Percentiles rank a stretch among this genome's conserved stretches.
phyloP scores from a whole-genome alignment of 2,329 filamentous ascomycete species.

The Mycosphaerella arachidis region DNA sequence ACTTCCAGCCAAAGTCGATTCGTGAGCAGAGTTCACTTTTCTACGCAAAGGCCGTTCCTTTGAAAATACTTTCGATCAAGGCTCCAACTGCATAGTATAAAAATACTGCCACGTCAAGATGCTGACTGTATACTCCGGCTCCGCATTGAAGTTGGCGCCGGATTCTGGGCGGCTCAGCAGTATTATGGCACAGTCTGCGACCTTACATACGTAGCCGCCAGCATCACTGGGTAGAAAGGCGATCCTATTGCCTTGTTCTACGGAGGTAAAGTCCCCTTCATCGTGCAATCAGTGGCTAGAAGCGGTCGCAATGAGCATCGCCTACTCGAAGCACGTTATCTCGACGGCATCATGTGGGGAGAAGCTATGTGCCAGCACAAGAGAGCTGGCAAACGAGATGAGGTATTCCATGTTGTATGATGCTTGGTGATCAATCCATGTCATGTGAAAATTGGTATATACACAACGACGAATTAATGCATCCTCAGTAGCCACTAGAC shows the following conservation, averaged over 20 bases:
- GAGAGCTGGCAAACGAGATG: neutral
- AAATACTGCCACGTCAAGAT: neutral
- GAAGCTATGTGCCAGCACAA: neutral
- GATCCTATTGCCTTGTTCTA: neutral
- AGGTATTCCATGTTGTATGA: neutral
- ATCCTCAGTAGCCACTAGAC: conserved; percentile 31
- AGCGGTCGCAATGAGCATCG: neutral
- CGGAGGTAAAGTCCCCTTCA: neutral
- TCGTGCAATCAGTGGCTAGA: neutral
- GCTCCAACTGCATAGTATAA: neutral
- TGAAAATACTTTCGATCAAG: conserved; percentile 29
- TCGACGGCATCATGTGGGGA: neutral
- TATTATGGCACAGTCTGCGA: neutral
- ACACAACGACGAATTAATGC: neutral
- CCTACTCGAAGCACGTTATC: neutral
- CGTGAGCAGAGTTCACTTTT: conserved; percentile 33
- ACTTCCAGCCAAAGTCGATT: conserved; percentile 29
- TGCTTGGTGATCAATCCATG: neutral
- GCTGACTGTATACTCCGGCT: neutral
- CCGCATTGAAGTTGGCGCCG: no score
- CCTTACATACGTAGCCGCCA: neutral
- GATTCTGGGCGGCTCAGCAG: neutral
- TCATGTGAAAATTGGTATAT: neutral
- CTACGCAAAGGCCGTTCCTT: conserved; percentile 32
- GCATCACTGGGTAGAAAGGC: neutral